Conservation (phyloP, 768 basidiomycete genomes). For the Tulasnella sp. region DNA sequence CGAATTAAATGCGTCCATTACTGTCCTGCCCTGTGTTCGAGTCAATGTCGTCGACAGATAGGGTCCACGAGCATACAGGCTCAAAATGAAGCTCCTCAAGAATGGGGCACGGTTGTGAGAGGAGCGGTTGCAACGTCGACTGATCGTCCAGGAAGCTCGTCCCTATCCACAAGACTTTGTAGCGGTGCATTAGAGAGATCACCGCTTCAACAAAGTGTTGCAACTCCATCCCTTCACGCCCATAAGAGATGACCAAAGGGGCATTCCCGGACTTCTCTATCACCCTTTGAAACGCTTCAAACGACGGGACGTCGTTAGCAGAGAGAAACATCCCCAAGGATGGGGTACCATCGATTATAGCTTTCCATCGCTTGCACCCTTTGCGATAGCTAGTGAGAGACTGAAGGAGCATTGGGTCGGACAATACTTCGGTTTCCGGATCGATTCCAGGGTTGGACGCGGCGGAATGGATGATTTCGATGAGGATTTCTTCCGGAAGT, state of each 20-base stretch:
- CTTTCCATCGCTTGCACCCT: neutral
- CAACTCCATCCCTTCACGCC: neutral
- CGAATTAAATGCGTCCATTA: neutral
- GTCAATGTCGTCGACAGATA: no score
- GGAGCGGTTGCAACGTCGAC: neutral
- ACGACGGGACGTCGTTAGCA: neutral
- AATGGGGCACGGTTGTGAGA: neutral
- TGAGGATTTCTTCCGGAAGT: neutral
- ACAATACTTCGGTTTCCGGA: neutral
- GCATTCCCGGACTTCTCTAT: neutral
- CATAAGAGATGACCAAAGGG: neutral
- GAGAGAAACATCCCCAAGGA: neutral
- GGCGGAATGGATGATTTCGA: neutral
- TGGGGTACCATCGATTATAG: neutral
- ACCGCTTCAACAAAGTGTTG: neutral
- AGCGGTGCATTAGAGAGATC: neutral
- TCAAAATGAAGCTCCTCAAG: neutral
- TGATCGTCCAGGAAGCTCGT: no score
- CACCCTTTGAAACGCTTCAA: neutral
- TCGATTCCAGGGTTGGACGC: neutral
- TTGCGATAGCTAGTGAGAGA: neutral
- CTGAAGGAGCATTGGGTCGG: neutral
- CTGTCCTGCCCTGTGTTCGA: no score
- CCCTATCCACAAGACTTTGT: neutral
- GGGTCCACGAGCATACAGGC: no score